Evolutionary conservation across 164 flowering plant genomes (phyloP).

Genomic region (Nymphaea colorata): DNA sequence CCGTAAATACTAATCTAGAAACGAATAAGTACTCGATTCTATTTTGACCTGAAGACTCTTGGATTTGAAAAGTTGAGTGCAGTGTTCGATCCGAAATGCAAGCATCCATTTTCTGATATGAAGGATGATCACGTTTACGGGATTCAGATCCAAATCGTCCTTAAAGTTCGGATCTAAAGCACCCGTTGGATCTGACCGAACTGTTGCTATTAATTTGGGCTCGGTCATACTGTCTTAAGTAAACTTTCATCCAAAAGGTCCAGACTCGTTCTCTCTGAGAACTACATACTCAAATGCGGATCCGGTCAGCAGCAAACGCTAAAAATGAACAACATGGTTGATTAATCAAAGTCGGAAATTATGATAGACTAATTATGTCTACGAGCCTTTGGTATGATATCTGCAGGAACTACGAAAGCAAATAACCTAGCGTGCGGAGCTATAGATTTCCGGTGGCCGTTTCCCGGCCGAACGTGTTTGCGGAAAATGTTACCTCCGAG

Average conservation of each 20-base stretch:
- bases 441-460: background rate
- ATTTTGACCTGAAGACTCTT: too few species aligned
- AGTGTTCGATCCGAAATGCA: background rate
- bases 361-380: too few species aligned
- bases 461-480: background rate
- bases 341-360: too few species aligned
- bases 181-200: background rate
- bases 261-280: too few species aligned
- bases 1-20: too few species aligned
- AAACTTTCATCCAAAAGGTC: background rate
- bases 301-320: background rate
- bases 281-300: too few species aligned
- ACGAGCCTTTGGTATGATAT: too few species aligned
- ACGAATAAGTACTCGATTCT: too few species aligned
- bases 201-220: background rate
- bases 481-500: constrained; percentile 34
- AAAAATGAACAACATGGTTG: too few species aligned
- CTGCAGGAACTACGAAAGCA: too few species aligned
- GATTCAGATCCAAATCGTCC: background rate
- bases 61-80: background rate
- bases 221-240: background rate
- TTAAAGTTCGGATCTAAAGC: background rate
- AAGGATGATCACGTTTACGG: background rate
- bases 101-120: background rate
- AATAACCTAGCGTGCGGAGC: background rate